These are phyloP conservation scores for Eimeria praecox DNA, from an alignment of 169 alveolate species.

Conservation along the genomic window DNA sequence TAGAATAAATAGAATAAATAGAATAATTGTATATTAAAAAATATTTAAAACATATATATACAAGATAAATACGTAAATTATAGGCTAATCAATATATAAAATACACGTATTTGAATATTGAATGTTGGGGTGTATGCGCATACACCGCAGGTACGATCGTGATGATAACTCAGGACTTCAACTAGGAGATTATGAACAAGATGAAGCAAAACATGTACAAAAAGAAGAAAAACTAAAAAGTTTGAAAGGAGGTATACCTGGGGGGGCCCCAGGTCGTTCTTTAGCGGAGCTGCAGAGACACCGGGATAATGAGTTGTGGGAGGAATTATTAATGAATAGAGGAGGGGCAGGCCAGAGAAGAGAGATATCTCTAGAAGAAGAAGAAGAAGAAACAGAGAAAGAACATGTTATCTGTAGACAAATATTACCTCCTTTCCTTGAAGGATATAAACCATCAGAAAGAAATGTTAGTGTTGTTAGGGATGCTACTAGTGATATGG, in stretches of 20 bases:
- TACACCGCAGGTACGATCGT: constrained; percentile 78
- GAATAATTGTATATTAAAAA: too few species aligned
- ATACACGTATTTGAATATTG: too few species aligned
- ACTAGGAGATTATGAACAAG: constrained; percentile 70
- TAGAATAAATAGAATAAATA: too few species aligned
- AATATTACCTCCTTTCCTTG: constrained; percentile 84
- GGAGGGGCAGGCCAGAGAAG: constrained; percentile 63
- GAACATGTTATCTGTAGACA: constrained; percentile 82
- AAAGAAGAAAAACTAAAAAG: constrained; percentile 74
- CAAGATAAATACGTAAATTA: too few species aligned
- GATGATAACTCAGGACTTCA: constrained; percentile 68
- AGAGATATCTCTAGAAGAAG: not conserved
- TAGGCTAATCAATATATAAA: not conserved
- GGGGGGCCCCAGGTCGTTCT: constrained; percentile 29
- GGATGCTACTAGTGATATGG: constrained; percentile 98
- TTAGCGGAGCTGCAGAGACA: constrained; percentile 42
- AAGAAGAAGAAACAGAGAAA: constrained; percentile 69
- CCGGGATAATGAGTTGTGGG: constrained; percentile 81
- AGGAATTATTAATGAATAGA: constrained; percentile 8
- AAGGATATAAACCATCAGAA: constrained; percentile 79
- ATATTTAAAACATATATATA: too few species aligned
- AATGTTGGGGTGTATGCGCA: not conserved
- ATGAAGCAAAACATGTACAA: constrained; percentile 15
- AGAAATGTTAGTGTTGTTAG: constrained; percentile 91
- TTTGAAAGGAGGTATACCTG: constrained; percentile 1